Evolutionary conservation across 179 eudicot genomes (phyloP).

Genomic region (Camellia oleifera): DNA sequence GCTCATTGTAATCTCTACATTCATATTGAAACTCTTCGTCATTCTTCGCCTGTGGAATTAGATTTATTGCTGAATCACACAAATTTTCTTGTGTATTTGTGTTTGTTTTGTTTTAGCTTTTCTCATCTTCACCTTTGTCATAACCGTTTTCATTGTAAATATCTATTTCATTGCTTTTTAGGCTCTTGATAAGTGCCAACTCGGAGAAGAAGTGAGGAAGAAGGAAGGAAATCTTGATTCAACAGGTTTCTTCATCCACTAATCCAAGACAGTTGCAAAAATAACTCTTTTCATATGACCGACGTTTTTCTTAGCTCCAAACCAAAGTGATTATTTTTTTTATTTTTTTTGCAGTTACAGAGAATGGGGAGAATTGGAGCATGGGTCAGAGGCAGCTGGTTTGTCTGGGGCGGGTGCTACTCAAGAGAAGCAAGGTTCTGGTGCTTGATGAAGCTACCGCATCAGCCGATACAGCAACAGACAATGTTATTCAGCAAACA

Average conservation of each 20-base stretch:
- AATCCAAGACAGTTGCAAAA: background rate
- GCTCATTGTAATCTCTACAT: too few relatives aligned
- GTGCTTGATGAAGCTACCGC: constrained; percentile 61
- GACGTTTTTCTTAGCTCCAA: too few relatives aligned
- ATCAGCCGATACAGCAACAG: constrained; percentile 59
- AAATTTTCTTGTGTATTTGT: too few relatives aligned
- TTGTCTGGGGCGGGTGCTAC: constrained; percentile 57
- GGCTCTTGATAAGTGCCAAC: constrained; percentile 22
- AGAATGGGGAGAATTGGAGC: constrained; percentile 68
- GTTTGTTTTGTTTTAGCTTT: too few relatives aligned
- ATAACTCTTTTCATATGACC: background rate
- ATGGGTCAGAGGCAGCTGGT: constrained; percentile 64
- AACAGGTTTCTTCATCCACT: too few relatives aligned
- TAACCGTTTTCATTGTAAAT: background rate
- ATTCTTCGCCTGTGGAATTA: too few relatives aligned
- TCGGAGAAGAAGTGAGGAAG: constrained; percentile 20
- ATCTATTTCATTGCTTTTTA: background rate
- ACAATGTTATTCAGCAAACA: constrained; percentile 46
- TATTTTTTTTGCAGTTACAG: constrained; percentile 27
- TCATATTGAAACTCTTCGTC: too few relatives aligned
- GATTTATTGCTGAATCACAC: too few relatives aligned
- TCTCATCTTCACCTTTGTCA: too few relatives aligned
- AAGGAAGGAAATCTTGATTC: constrained; percentile 21
- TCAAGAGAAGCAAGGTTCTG: constrained; percentile 48
- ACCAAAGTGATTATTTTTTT: background rate